Conservation (phyloP, 352 stramenopile genomes). For the Globisporangium iwayamae region DNA sequence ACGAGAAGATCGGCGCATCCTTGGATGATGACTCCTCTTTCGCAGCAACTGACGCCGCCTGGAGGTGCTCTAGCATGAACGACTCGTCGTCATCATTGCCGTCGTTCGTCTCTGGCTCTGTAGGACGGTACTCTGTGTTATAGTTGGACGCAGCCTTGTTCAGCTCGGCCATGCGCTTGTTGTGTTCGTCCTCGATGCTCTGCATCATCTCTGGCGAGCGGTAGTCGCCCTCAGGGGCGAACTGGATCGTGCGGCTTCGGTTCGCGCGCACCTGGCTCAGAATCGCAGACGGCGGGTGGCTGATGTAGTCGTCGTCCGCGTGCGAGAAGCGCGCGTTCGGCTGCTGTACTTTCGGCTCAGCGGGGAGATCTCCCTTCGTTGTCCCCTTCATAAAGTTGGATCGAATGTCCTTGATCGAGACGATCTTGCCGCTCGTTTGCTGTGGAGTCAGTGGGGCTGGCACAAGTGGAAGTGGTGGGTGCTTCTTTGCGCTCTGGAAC, state of each 20-base stretch:
- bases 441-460: slow-evolving; percentile 3
- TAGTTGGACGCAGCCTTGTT: slow-evolving; percentile 8
- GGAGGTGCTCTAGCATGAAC: slow-evolving; percentile 17
- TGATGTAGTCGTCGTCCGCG: slow-evolving; percentile 21
- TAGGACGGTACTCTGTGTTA: slow-evolving; percentile 10
- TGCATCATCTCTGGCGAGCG: slow-evolving; percentile 30
- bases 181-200: slow-evolving; percentile 39
- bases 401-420: slow-evolving; percentile 37
- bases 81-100: slow-evolving; percentile 8
- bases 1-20: background rate
- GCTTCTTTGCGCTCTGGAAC: slow-evolving; percentile 10
- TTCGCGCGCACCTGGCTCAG: slow-evolving; percentile 45
- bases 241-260: slow-evolving; percentile 36
- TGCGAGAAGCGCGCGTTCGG: slow-evolving; percentile 6
- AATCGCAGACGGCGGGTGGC: slow-evolving; percentile 38
- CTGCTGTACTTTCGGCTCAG: background rate
- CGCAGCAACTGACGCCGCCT: slow-evolving; percentile 1
- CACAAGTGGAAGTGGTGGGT: background rate
- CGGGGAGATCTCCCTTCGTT: slow-evolving; percentile 11
- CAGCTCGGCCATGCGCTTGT: slow-evolving; percentile 37
- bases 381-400: slow-evolving; percentile 19
- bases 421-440: slow-evolving; percentile 24
- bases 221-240: slow-evolving; percentile 29
- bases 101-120: slow-evolving; percentile 10
- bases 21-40: background rate